Evolutionary conservation across 2,329 filamentous ascomycete species (phyloP), one percentile per base, ranked within the genome.

Genomic region (Trichoderma polysporum): DNA sequence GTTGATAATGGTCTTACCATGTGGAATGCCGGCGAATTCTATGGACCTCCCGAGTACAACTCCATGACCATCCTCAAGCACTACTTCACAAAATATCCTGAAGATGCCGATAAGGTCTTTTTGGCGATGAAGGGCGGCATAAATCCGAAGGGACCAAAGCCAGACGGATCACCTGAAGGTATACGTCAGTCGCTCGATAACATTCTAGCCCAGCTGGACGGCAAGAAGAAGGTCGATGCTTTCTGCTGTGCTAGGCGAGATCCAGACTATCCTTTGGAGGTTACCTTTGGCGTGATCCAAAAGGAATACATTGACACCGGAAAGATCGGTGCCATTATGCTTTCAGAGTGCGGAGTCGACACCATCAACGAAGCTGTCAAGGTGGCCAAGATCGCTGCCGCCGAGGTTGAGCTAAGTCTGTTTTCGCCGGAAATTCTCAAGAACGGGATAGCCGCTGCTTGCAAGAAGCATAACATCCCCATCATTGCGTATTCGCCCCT

Each of bases 21-120:
- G 66, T 90, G 88, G 87, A 90, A 89, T 71, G 87, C 81, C 41
- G 88, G 83, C 69, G 86, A 90, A 73, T 84, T 90, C 73, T 91
- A 91, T 77, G 89, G 89, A 45, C 79, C 81, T 0, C 82, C 83
- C 2, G 80, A 85, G 25, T 82, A 82, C 72, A 89, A 90, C 78
- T 79, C 76, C 73, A 86, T 89, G 72, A 83, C 85, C 31, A 77
- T 91, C 12, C 76, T 91, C 35, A 83, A 86, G 68, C 79, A 82
- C 33, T 91, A 91, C 77, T 90, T 91, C 73, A 81, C 81, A 29
- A 82, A 84, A 68, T 85, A 90, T 73, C 88, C 89, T 1, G 85
- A 88, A 69, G 86, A 90, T 69, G 87, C 87, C 6, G 79, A 83
- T 54, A 86, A 87, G 72, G 81, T 91, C 9, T 81, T 88, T 9